Conservation (phyloP, 805 yeast species). For the Pachysolen tannophilus region DNA sequence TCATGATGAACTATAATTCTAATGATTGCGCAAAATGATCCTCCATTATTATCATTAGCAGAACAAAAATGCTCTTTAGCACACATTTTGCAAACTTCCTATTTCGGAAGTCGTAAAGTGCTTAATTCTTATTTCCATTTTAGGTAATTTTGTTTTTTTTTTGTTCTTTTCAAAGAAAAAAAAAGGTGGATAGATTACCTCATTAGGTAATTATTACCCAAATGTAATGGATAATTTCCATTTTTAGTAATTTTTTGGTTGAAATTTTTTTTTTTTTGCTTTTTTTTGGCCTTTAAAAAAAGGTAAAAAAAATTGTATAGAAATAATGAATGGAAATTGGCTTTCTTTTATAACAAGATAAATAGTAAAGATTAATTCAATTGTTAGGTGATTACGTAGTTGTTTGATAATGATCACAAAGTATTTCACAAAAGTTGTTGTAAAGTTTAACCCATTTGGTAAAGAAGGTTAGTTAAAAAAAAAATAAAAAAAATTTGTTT, state of each 20-base stretch:
- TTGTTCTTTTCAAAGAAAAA: not conserved
- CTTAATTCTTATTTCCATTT: no score
- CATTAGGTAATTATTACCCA: not conserved
- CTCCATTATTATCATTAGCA: no score
- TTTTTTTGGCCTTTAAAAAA: not conserved
- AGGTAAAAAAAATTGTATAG: not conserved
- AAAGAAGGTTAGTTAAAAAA: constrained; percentile 39
- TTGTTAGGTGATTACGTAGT: no score
- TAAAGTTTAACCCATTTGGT: constrained; percentile 73
- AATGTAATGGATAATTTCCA: not conserved
- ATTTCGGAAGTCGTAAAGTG: no score
- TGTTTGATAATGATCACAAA: constrained; percentile 87
- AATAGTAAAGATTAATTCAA: no score
- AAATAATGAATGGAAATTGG: no score
- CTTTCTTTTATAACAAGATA: no score
- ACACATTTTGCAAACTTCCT: no score
- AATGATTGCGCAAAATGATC: no score
- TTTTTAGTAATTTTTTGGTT: not conserved
- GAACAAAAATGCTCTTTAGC: no score
- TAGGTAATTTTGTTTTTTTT: no score
- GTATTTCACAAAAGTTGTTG: constrained; percentile 70
- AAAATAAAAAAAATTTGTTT: not conserved
- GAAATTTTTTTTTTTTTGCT: not conserved
- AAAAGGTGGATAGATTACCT: not conserved
- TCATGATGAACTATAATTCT: constrained; percentile 1